Evolutionary conservation across 768 basidiomycete species (phyloP), one percentile per base, ranked within the genome.

Genomic region (Mycena vitilis): DNA sequence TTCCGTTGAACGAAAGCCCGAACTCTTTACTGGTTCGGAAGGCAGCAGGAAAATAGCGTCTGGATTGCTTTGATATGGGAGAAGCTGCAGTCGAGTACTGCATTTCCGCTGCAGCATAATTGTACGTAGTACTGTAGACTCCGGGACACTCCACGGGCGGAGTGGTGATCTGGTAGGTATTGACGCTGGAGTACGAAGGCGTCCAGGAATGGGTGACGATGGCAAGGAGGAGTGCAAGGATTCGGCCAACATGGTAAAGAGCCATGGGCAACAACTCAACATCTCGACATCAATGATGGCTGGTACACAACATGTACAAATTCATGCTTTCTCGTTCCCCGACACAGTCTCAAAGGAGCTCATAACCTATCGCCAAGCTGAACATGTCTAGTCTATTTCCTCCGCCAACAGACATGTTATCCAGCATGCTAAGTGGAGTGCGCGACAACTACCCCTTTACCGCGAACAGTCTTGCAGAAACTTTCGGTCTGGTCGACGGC

Each of bases 401-500:
- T 59, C 56, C 40, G 1, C 61, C 67, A n/a, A 68, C 56, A 5
- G 67, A 68, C 49, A 25, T 59, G 56, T 12, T 68, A 8, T 63
- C 61, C 15, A 48, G 34, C 23, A 52, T 68, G 34, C 67, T 68
- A 5, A 61, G 56, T 8, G 30, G 36, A 22, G 59, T 68, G 42
- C 11, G 67, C 20, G 67, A 68, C 42, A 10, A 1, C 34, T 13
- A 68, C 4, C 56, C 56, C 34, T 16, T 68, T 18, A 25, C 61
- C 20, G 22, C 49, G 1, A 48, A 63, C 6, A 54, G 23, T 22
- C 58, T 68, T 37, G 67, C 67, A 5, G 61, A 68, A n/a, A 34
- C 67, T 10, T 68, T 68, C 30, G 67, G 67, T 20, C 51, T 68
- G 13, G 10, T 68, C 40, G 67, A 68, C 44, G 67, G 51, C 18